Evolutionary conservation across 1,284 basidiomycete species (phyloP).

Genomic region (Irpex rosettiformis): DNA sequence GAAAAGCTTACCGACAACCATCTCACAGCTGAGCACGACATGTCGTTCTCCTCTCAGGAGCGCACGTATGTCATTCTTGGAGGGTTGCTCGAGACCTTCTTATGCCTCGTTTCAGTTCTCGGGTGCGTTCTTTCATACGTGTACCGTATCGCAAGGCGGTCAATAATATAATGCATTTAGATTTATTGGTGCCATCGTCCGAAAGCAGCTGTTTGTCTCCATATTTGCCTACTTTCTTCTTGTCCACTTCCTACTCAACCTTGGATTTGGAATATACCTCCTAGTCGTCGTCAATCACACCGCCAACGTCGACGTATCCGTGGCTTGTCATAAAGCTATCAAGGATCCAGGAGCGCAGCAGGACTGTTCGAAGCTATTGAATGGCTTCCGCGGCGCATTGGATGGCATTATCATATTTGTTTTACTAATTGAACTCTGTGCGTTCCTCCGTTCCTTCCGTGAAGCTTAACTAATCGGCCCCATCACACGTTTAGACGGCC

Average conservation of each 20-base stretch:
- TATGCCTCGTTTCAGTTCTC: constrained; percentile 48
- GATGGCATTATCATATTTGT: constrained; percentile 41
- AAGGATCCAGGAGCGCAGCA: constrained; percentile 35
- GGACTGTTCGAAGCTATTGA: constrained; percentile 42
- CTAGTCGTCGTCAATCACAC: constrained; percentile 46
- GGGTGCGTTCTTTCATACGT: constrained; percentile 41
- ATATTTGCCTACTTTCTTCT: constrained; percentile 41
- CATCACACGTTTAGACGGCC: too few relatives aligned
- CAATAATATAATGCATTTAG: constrained; percentile 28
- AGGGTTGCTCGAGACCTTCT: constrained; percentile 46
- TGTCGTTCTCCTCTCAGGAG: constrained; percentile 35
- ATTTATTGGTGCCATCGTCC: constrained; percentile 55
- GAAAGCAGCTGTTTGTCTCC: constrained; percentile 49
- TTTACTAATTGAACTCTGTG: constrained; percentile 53
- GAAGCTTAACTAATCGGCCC: too few relatives aligned
- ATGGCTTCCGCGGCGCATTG: constrained; percentile 42
- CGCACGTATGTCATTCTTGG: constrained; percentile 43
- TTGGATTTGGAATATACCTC: constrained; percentile 50
- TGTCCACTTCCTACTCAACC: constrained; percentile 53
- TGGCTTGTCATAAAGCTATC: constrained; percentile 46
- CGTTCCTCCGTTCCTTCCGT: constrained; percentile 30
- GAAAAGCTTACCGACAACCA: background rate
- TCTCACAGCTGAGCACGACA: constrained; percentile 21
- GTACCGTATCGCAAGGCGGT: background rate
- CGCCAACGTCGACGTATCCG: constrained; percentile 36